Conservation (phyloP, 345 rosid genomes). For the Physaria fendleri region DNA sequence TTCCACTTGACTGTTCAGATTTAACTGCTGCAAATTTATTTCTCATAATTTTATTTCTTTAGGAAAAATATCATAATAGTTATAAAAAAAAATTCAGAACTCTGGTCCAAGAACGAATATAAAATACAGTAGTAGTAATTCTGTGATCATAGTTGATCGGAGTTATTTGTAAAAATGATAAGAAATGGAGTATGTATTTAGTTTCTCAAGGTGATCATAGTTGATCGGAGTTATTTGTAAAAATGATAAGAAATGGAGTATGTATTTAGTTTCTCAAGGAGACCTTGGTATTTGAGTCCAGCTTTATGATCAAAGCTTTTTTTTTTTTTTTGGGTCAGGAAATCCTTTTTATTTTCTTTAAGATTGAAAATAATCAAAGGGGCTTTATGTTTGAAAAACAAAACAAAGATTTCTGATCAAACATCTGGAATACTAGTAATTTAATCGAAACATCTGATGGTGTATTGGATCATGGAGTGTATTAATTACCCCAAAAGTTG, state of each 20-base stretch:
- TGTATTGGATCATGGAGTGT: slow-evolving; percentile 9
- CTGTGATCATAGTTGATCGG: neutral
- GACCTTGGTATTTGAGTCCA: slow-evolving; percentile 10
- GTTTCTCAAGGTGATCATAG: slow-evolving; percentile 8
- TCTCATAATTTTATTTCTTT: neutral
- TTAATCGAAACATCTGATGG: neutral
- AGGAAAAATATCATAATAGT: too few species aligned
- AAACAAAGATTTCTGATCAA: too few species aligned
- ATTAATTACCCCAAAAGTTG: neutral
- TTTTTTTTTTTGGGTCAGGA: too few species aligned
- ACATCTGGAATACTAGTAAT: too few species aligned
- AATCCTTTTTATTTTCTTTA: too few species aligned
- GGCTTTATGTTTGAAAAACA: too few species aligned
- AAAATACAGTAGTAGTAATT: too few species aligned
- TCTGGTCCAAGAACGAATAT: slow-evolving; percentile 12
- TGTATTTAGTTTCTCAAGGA: slow-evolving; percentile 21
- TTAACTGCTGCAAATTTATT: neutral
- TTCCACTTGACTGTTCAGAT: slow-evolving; percentile 2
- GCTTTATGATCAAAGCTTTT: slow-evolving; percentile 5
- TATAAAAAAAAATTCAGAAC: neutral
- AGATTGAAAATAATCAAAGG: too few species aligned
- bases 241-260: slow-evolving; percentile 12
- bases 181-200: slow-evolving; percentile 19
- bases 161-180: slow-evolving; percentile 6
- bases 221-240: slow-evolving; percentile 1